phyloP scores from a whole-genome alignment of 2,329 filamentous ascomycete species.

The Westerdykella ornata region DNA sequence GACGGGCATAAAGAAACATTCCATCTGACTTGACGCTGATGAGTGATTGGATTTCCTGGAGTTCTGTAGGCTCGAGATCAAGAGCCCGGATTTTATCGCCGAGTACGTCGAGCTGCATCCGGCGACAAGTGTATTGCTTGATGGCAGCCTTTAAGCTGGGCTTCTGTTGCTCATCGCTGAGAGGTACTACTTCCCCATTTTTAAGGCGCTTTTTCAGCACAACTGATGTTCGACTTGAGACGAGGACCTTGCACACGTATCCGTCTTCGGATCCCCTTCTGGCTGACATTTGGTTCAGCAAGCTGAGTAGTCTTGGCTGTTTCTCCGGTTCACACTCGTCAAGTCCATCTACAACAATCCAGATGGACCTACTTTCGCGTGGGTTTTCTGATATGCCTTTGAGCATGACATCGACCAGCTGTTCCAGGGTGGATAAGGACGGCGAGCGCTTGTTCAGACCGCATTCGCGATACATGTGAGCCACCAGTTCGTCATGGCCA shows the following conservation, averaged over 20 bases:
- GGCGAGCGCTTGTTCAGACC: constrained; percentile 11
- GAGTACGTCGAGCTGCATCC: constrained; percentile 1
- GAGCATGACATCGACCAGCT: constrained; percentile 14
- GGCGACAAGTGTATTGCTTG: constrained; percentile 3
- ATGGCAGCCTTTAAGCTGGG: neutral
- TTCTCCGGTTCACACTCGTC: constrained; percentile 19
- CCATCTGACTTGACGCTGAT: constrained; percentile 3
- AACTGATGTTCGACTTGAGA: constrained; percentile 3
- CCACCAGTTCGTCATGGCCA: constrained; percentile 11
- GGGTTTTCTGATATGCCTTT: constrained; percentile 4
- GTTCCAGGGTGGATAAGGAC: constrained; percentile 9
- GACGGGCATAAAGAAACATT: constrained; percentile 12
- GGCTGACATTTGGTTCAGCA: constrained; percentile 9
- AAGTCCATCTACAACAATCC: constrained; percentile 24
- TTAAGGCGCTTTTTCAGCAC: constrained; percentile 1
- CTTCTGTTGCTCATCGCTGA: constrained; percentile 4
- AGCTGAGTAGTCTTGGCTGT: constrained; percentile 14
- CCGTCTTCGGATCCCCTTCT: constrained; percentile 2
- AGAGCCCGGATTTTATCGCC: constrained; percentile 5
- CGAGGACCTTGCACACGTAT: constrained; percentile 7
- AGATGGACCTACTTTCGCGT: constrained; percentile 5
- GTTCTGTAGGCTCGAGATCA: constrained; percentile 3
- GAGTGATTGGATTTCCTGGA: constrained; percentile 4
- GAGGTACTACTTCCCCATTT: constrained; percentile 3
- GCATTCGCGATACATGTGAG: constrained; percentile 21